phyloP scores from a whole-genome alignment of 1,284 basidiomycete species.

The Ustilago hordei region DNA sequence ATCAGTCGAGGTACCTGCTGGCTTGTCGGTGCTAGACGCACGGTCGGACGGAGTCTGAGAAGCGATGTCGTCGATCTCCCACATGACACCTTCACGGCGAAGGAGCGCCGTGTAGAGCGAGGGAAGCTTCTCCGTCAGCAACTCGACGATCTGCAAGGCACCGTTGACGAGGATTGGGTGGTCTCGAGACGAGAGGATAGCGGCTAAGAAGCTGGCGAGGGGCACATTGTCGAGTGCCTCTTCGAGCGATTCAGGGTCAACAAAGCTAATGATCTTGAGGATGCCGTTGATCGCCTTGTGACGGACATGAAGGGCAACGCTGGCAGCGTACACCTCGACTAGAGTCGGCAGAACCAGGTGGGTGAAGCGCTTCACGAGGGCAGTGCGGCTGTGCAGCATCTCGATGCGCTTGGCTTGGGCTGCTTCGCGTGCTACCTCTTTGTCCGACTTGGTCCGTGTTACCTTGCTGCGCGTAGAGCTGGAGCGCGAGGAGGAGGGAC shows the following conservation, averaged over 20 bases:
- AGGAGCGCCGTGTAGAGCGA: slow-evolving; percentile 59
- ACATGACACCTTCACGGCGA: slow-evolving; percentile 65
- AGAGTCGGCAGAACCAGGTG: slow-evolving; percentile 65
- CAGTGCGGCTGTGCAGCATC: slow-evolving; percentile 56
- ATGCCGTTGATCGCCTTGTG: slow-evolving; percentile 61
- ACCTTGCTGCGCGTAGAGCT: slow-evolving; percentile 25
- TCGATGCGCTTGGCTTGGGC: slow-evolving; percentile 58
- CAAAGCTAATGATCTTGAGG: slow-evolving; percentile 65
- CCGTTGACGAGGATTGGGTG: slow-evolving; percentile 51
- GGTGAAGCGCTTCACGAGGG: slow-evolving; percentile 62
- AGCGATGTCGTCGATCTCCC: slow-evolving; percentile 66
- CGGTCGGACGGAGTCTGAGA: slow-evolving; percentile 71
- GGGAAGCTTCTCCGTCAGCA: slow-evolving; percentile 62
- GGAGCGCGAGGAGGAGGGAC: slow-evolving; percentile 23
- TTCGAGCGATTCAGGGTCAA: slow-evolving; percentile 56
- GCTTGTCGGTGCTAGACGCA: slow-evolving; percentile 81
- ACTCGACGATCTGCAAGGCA: slow-evolving; percentile 68
- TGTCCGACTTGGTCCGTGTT: slow-evolving; percentile 44
- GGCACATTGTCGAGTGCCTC: slow-evolving; percentile 62
- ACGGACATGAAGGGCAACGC: slow-evolving; percentile 58
- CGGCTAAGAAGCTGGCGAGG: slow-evolving; percentile 64
- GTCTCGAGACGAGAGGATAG: slow-evolving; percentile 63
- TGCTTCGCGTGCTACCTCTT: slow-evolving; percentile 54
- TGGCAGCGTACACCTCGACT: slow-evolving; percentile 66
- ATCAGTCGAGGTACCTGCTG: slow-evolving; percentile 77